Evolutionary conservation across 352 stramenopile genomes (phyloP).

Genomic region (Globisporangium irregulare): DNA sequence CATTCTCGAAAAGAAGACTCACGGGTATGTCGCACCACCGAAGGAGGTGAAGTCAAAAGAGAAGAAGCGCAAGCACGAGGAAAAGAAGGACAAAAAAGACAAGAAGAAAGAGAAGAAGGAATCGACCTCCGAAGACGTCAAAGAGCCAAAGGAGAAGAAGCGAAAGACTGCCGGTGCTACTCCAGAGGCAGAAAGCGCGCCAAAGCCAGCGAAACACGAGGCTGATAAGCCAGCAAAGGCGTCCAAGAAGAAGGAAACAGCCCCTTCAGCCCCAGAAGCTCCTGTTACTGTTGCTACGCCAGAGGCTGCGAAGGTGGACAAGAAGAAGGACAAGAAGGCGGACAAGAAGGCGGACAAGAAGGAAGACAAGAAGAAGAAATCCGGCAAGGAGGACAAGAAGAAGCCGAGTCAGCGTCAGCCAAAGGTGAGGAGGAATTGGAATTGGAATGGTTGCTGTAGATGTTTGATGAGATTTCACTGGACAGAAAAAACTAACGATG

Average conservation of each 20-base stretch:
- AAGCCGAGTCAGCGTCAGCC: constrained; percentile 31
- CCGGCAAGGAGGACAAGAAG: constrained; percentile 22
- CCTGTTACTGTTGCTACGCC: constrained; percentile 11
- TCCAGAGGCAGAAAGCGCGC: constrained; percentile 14
- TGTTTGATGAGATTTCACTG: background rate
- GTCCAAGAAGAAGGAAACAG: constrained; percentile 13
- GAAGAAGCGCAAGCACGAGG: constrained; percentile 26
- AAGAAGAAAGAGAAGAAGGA: constrained; percentile 18
- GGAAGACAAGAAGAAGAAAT: constrained; percentile 27
- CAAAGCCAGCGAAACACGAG: constrained; percentile 13
- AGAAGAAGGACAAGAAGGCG: constrained; percentile 17
- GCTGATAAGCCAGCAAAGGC: background rate
- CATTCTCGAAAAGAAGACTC: constrained; percentile 77
- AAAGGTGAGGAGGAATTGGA: constrained; percentile 24
- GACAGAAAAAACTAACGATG: background rate
- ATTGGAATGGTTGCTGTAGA: background rate
- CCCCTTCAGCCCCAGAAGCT: background rate
- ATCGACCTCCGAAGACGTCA: constrained; percentile 9
- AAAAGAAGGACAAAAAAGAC: constrained; percentile 20
- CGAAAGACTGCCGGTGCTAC: constrained; percentile 21
- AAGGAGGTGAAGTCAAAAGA: constrained; percentile 54
- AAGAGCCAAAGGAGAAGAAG: constrained; percentile 22
- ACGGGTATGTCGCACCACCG: constrained; percentile 72
- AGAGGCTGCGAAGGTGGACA: constrained; percentile 15
- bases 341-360: constrained; percentile 34